Conservation (phyloP, 331 rosid genomes). For the Acacia pycnantha region DNA sequence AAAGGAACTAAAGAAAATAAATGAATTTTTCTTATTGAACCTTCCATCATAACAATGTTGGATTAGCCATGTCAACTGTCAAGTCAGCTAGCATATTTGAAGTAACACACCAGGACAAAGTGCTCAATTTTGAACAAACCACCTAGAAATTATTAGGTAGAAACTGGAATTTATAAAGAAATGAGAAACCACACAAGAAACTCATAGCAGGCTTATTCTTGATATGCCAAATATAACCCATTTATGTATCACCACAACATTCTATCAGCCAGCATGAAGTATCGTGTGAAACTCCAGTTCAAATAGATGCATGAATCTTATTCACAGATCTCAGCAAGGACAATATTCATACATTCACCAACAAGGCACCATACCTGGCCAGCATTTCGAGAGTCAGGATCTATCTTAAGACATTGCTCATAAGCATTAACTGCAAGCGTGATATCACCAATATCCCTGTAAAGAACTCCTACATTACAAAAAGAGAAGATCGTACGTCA, state of each 20-base stretch:
- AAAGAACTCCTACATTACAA: constrained; percentile 76
- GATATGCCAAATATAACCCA: background rate
- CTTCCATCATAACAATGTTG: background rate
- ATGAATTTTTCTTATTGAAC: background rate
- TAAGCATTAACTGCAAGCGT: constrained; percentile 82
- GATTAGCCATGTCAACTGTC: background rate
- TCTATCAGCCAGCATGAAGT: background rate
- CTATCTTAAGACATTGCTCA: constrained; percentile 93
- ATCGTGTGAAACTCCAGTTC: background rate
- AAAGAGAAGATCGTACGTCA: constrained; percentile 12
- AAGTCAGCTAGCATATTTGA: background rate
- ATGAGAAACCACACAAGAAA: background rate
- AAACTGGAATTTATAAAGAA: background rate
- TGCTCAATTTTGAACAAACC: background rate
- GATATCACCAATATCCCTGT: constrained; percentile 95
- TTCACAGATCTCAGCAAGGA: constrained; percentile 1
- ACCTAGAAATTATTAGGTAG: background rate
- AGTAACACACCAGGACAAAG: background rate
- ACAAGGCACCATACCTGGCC: constrained; percentile 73
- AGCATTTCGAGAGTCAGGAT: constrained; percentile 97
- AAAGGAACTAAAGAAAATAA: background rate
- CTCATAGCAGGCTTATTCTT: background rate
- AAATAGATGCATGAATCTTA: background rate
- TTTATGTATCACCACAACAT: background rate
- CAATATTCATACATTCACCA: background rate